Conservation (phyloP, 805 yeast genomes). For the Candida broadrunensis region DNA sequence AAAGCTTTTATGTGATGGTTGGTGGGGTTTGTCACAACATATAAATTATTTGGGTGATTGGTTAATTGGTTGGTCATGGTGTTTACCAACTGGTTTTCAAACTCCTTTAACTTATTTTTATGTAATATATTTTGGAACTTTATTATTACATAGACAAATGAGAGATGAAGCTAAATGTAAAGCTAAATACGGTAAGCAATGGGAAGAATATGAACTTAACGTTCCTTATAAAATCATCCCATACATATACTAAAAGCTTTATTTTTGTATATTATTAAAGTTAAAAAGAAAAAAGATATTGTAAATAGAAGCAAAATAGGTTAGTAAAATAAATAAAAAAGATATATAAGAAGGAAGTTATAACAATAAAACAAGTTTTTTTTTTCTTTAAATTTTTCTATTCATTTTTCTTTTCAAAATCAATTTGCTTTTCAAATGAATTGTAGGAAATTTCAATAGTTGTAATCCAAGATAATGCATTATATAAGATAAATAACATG, state of each 20-base stretch:
- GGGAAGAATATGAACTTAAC: slow-evolving; percentile 75
- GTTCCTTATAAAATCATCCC: slow-evolving; percentile 94
- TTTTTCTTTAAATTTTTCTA: slow-evolving; percentile 10
- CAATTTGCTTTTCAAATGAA: slow-evolving; percentile 72
- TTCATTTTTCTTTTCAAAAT: slow-evolving; percentile 47
- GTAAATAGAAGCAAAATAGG: too few relatives aligned
- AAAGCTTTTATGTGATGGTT: slow-evolving; percentile 79
- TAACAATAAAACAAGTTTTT: too few relatives aligned
- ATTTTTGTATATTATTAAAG: too few relatives aligned
- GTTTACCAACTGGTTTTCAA: slow-evolving; percentile 79
- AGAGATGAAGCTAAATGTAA: slow-evolving; percentile 93
- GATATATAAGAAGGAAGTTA: too few relatives aligned
- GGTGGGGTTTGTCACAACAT: slow-evolving; percentile 96
- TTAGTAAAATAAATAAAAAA: too few relatives aligned
- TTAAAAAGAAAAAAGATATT: too few relatives aligned
- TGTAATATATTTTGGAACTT: slow-evolving; percentile 73
- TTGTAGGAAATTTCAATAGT: slow-evolving; percentile 75
- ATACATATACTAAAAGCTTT: slow-evolving; percentile 55
- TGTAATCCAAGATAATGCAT: slow-evolving; percentile 70
- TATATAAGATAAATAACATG: slow-evolving; percentile 52
- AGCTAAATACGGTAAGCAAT: slow-evolving; percentile 77
- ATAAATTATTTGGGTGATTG: slow-evolving; percentile 96
- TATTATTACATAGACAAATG: slow-evolving; percentile 81
- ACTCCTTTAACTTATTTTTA: slow-evolving; percentile 88
- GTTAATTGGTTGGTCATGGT: slow-evolving; percentile 89